A percentile compares a stretch with the other conserved stretches of the same genome.
Evolutionary conservation across 208 protist genomes (phyloP).

Genomic region (Leishmania major): DNA sequence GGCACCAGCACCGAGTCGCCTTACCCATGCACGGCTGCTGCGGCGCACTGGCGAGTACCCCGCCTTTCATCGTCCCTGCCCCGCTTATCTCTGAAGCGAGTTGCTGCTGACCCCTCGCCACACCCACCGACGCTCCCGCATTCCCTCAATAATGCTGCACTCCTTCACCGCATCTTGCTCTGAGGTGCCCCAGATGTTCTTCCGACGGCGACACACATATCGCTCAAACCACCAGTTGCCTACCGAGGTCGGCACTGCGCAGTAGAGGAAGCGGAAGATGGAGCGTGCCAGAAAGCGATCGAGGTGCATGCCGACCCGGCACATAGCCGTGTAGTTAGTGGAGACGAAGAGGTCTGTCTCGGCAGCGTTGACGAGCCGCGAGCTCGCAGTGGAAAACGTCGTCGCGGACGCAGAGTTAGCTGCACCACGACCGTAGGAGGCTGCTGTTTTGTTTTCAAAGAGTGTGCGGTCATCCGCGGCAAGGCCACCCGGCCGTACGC

Average conservation of each 20-base stretch:
- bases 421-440: background rate
- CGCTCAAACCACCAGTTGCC: conserved; percentile 67
- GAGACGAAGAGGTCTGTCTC: conserved; percentile 76
- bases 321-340: conserved; percentile 70
- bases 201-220: conserved; percentile 44
- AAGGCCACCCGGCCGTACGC: conserved; percentile 12
- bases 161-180: conserved; percentile 71
- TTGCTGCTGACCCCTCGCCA: conserved; percentile 23
- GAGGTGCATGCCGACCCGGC: conserved; percentile 81
- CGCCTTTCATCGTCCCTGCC: background rate
- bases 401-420: background rate
- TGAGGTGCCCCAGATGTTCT: conserved; percentile 74
- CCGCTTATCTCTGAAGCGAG: background rate
- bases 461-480: conserved; percentile 27
- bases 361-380: conserved; percentile 18
- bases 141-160: conserved; percentile 57
- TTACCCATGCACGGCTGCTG: background rate
- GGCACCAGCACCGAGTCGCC: background rate
- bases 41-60: background rate
- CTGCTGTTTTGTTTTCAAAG: conserved; percentile 3
- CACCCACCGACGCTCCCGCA: conserved; percentile 81
- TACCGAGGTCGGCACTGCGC: conserved; percentile 40
- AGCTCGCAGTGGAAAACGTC: conserved; percentile 8
- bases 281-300: conserved; percentile 57
- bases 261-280: conserved; percentile 49